Evolutionary conservation across 2,329 filamentous ascomycete species (phyloP), one percentile per base, ranked within the genome.

Genomic region (Hirsutella rhossiliensis): DNA sequence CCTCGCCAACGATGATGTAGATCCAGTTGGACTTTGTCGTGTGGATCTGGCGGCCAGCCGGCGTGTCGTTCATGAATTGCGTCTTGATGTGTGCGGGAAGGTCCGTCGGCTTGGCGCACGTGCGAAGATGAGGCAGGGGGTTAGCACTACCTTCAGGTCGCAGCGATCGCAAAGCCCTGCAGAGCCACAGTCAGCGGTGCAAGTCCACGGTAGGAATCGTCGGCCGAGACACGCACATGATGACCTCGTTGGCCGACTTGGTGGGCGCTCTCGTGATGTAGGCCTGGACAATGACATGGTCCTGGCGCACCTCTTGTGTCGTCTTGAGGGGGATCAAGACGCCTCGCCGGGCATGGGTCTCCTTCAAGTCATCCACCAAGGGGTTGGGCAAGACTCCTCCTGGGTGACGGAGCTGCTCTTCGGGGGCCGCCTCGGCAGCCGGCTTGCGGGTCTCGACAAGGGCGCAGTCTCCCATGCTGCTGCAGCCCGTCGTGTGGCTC

Each of bases 261-360:
- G 80, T 76, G 40, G 84, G 84, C 44, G 84, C 75, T 55, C 82
- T 74, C 41, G 86, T 82, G 49, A 87, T 77, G 59, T 83, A 84
- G 43, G 81, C 81, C 47, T 76, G 69, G 41, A 82, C 72, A 48
- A 76, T 64, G 32, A 64, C 64, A 46, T 80, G 72, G 44, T 76
- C 73, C 51, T 79, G 74, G 42, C 72, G 68, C 43, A 80, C 69
- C 57, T 83, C 80, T 39, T 80, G 69, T 2, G 73, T 75, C 4
- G 80, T 82, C 62, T 81, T 82, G 40, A 83, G 65, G 28, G 78
- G 76, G 38, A 81, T 72, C 39, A 83, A 59, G 29, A 76, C 71
- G 15, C 72, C 72, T 18, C 62, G 61, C 17, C 66, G 59, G 20
- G 66, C 51, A 19, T 69, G 58, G 1, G 56, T 45, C 4, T 56